phyloP scores from a whole-genome alignment of 1,139 yeast genomes.

The Pichia sp. region DNA sequence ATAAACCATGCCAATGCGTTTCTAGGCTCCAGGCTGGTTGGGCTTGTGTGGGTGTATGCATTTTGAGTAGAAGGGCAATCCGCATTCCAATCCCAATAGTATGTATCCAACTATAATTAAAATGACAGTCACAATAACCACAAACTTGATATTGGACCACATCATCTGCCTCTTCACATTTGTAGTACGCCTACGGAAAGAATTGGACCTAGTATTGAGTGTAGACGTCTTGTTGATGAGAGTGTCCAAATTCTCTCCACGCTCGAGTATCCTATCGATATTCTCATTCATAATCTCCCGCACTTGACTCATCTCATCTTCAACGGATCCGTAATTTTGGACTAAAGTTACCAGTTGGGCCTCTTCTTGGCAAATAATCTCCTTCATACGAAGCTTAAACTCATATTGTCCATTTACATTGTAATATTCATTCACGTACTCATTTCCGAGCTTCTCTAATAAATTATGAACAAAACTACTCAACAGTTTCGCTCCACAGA shows the following conservation, averaged over 20 bases:
- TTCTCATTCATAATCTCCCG: conserved; percentile 61
- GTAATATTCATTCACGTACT: conserved; percentile 26
- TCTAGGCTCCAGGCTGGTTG: conserved; percentile 16
- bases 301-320: conserved; percentile 47
- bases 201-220: conserved; percentile 59
- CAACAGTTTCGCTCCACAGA: conserved; percentile 39
- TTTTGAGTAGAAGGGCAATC: conserved; percentile 34
- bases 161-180: conserved; percentile 61
- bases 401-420: conserved; percentile 25
- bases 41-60: conserved; percentile 26
- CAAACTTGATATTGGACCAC: conserved; percentile 48
- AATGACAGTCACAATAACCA: conserved; percentile 26
- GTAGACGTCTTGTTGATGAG: conserved; percentile 79
- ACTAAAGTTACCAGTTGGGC: conserved; percentile 30
- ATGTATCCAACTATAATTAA: conserved; percentile 31
- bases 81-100: conserved; percentile 43
- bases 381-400: conserved; percentile 46
- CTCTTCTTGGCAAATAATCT: conserved; percentile 45
- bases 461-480: conserved; percentile 40
- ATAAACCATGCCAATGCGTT: too few relatives aligned
- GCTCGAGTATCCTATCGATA: conserved; percentile 58
- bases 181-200: conserved; percentile 68
- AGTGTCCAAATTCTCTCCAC: conserved; percentile 73
- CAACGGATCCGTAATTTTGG: conserved; percentile 36
- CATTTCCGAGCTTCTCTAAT: conserved; percentile 43